Base-by-base conservation (phyloP, 805 yeast genomes). In the Monosporozyma yasuniensis region DNA sequence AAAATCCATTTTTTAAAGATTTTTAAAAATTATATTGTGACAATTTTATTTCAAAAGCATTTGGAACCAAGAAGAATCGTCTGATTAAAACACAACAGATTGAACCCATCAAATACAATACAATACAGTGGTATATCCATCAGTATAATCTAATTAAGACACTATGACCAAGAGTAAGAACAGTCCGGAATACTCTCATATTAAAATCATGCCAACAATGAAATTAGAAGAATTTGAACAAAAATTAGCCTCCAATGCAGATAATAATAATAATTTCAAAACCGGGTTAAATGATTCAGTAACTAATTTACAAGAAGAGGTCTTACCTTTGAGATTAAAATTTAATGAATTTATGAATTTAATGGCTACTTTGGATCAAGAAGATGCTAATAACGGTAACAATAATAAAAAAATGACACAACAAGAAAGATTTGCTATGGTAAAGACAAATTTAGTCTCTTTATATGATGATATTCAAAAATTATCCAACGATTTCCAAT, bases 341-440 rank as follows among this genome's bases (percentile, higher is more conserved):
- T 58, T 64, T 35, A 63, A 61, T 47, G 66, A 60, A 10, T 59
- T 63, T 22, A 48, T 63, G 19, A 58, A 54, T 41, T 51, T 55
- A 9, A 47, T 64, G 52, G 55, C 67, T 2, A 52, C 46, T n/a
- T 44, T 58, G n/a, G 46, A 44, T 30, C 18, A 21, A 39, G 42
- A 39, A 21, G 61, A 56, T 21, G 44, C 41, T 10, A 30, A 30
- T 9, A 44, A 46, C 18, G 44, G 32, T 8, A 49, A 47, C 6
- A 48, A 23, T 8, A 49, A 47, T 6, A 48, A 23, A 11, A 47
- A 42, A 4, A 49, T 42, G 8, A 42, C 55, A 18, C 48, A 60
- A 3, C 54, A 54, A 39, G 66, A 63, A 42, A 59, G 54, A 44
- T 62, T 56, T 44, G 22, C 27, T 8, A 18, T 46, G 25, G 51